Evolutionary conservation across 1,284 basidiomycete genomes (phyloP).

Genomic region (Mrakiaceae sp.): DNA sequence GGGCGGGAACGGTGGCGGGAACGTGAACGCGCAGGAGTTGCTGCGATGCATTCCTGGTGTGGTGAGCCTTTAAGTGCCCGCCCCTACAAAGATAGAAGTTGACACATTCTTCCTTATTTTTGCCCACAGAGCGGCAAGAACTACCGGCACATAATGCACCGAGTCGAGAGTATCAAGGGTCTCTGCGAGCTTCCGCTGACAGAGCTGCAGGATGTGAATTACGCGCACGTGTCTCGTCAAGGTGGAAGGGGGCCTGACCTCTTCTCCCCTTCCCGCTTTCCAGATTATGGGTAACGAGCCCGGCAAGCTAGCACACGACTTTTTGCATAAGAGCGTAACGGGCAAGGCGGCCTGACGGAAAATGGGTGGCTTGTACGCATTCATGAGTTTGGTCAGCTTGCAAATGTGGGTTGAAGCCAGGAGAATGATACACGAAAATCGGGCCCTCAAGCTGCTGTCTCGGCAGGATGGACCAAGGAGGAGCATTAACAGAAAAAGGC

Average conservation of each 20-base stretch:
- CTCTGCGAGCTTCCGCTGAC: conserved; percentile 52
- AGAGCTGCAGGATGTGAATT: conserved; percentile 56
- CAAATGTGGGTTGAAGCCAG: too few species aligned
- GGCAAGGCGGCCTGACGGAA: too few species aligned
- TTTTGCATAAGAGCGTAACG: conserved; percentile 22
- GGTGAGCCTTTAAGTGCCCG: background rate
- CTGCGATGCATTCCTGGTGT: conserved; percentile 49
- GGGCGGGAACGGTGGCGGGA: conserved; percentile 35
- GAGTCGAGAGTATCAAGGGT: conserved; percentile 56
- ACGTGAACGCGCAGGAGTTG: conserved; percentile 62
- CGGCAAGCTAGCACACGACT: conserved; percentile 26
- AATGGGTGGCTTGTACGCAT: too few species aligned
- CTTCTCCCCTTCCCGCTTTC: background rate
- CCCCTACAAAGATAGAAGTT: background rate
- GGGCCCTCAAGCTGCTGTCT: too few species aligned
- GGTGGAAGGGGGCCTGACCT: conserved; percentile 34
- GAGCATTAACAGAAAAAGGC: too few species aligned
- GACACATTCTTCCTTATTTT: background rate
- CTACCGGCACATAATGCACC: conserved; percentile 63
- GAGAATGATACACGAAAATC: too few species aligned
- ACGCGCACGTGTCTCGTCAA: conserved; percentile 53
- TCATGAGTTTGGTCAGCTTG: too few species aligned
- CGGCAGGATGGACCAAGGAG: too few species aligned
- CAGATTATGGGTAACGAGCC: conserved; percentile 32
- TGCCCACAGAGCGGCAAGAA: conserved; percentile 47